Percentiles rank a stretch among this genome's conserved stretches.
These are phyloP conservation scores for Wickerhamomyces mucosus DNA, from an alignment of 805 yeast species.

Conservation along the genomic window DNA sequence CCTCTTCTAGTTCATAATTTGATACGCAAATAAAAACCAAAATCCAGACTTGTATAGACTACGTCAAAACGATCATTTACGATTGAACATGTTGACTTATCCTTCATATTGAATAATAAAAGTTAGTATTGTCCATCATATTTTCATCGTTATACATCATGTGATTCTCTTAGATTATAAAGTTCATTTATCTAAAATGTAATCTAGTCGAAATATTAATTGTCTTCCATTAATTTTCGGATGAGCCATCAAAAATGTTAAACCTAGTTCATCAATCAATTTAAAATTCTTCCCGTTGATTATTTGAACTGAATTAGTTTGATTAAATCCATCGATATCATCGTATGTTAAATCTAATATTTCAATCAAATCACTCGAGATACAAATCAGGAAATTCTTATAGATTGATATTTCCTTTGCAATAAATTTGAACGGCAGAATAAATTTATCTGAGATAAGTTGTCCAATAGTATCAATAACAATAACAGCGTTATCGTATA, in stretches of 20 bases:
- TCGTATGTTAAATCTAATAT: slow-evolving; percentile 48
- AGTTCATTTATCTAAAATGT: not conserved
- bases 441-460: slow-evolving; percentile 31
- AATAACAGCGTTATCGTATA: slow-evolving; percentile 64
- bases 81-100: too few relatives aligned
- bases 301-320: slow-evolving; percentile 49
- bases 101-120: too few relatives aligned
- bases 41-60: too few relatives aligned
- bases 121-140: too few relatives aligned
- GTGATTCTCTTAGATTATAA: too few relatives aligned
- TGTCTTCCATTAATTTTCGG: slow-evolving; percentile 58
- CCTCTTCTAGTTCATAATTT: too few relatives aligned
- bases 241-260: slow-evolving; percentile 46
- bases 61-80: too few relatives aligned
- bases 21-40: too few relatives aligned
- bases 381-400: slow-evolving; percentile 39
- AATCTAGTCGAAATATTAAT: slow-evolving; percentile 34
- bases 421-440: slow-evolving; percentile 32
- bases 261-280: slow-evolving; percentile 24
- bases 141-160: too few relatives aligned
- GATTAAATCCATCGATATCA: slow-evolving; percentile 24
- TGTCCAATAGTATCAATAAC: slow-evolving; percentile 52
- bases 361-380: slow-evolving; percentile 62
- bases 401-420: slow-evolving; percentile 31
- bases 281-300: slow-evolving; percentile 60